phyloP scores from a whole-genome alignment of 805 yeast species.

The Grigorovia jiainica region DNA sequence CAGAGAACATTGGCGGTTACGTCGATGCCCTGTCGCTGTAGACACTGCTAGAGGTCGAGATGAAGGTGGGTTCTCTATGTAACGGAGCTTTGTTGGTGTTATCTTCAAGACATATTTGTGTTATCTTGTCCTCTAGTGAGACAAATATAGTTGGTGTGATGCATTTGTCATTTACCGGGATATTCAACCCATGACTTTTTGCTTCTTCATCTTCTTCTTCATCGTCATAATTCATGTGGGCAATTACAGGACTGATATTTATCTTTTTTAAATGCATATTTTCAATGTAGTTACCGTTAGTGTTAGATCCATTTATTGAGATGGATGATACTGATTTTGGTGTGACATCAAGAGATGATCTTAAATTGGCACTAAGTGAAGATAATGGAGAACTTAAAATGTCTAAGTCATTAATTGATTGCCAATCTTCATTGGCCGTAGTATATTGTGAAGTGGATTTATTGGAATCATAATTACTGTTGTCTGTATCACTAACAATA shows the following conservation, averaged over 20 bases:
- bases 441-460: neutral
- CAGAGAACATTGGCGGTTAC: too few relatives aligned
- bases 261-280: neutral
- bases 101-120: too few relatives aligned
- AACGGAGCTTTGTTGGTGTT: neutral
- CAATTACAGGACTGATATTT: neutral
- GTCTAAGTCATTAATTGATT: constrained; percentile 2
- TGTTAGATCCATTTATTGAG: neutral
- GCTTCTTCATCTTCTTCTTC: constrained; percentile 2
- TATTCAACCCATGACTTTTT: too few relatives aligned
- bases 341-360: too few relatives aligned
- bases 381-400: constrained; percentile 1
- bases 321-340: neutral
- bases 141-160: too few relatives aligned
- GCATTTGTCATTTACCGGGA: too few relatives aligned
- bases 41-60: constrained; percentile 1
- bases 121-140: too few relatives aligned
- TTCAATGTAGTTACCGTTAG: neutral
- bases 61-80: neutral
- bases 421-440: neutral
- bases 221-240: constrained; percentile 6
- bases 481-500: neutral
- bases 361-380: neutral
- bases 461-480: neutral
- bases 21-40: too few relatives aligned